Base-by-base conservation (phyloP, 2,329 filamentous ascomycete species). In the Pseudocercospora ulei region DNA sequence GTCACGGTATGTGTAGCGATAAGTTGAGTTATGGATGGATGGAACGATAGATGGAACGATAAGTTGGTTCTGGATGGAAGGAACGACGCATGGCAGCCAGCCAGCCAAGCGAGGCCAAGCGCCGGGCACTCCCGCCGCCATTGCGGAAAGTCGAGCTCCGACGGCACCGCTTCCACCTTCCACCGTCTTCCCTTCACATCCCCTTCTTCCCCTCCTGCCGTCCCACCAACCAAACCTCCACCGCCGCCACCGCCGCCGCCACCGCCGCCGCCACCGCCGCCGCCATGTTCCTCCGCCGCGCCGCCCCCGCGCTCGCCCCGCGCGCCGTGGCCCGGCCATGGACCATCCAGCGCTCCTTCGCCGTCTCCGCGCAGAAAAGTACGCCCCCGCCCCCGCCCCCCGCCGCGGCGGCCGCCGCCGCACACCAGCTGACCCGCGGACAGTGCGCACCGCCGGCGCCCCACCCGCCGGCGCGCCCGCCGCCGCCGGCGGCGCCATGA, bases 231-330 rank as follows among this genome's bases (percentile, higher is more conserved):
- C 22, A 16, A 18, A 26, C 14, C 26, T 29, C 30, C 22, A 17
- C 19, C 30, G 29, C 38, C 29, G 22, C 6, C 13, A 28, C 26
- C 13, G n/a, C 25, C 16, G 12, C 29, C 19, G 12, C 12, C 17
- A 12, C 34, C 37, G 39, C 30, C 35, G 28, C 35, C 39, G 17
- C 37, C 33, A 29, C 25, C 42, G 42, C 44, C 29, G 9, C 46
- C 43, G 49, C 44, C 52, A 59, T 60, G 58, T 60, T 70, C 54
- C 62, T 70, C 58, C 66, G 68, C 53, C 66, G 68, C 58, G 68
- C 67, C 47, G 66, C 64, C 44, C 58, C 69, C 43, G 62, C 64
- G 53, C 62, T 68, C 48, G 61, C 61, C 44, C 61, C 65, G 59
- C 66, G 65, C 52, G 59, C 59, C 40, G 61, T 63, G 50, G 55